Base-by-base conservation (phyloP, 208 protist species). In the Leishmania tarentolae region DNA sequence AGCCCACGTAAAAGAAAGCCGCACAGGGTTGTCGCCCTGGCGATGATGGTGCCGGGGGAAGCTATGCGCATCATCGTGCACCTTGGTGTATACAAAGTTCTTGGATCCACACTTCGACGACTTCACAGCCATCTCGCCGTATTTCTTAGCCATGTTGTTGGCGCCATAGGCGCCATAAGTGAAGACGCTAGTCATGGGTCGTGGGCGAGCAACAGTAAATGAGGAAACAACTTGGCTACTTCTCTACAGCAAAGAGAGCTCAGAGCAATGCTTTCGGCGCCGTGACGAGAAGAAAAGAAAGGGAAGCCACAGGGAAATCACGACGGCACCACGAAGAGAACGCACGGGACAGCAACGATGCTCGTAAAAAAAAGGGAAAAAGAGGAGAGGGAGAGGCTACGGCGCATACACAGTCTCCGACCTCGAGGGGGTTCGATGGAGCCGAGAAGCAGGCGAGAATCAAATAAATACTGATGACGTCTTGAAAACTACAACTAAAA, bases 31-130 rank as follows among this genome's bases (percentile, higher is more conserved):
- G 82, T 98, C 94, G 75, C 92, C 92, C 79, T 94, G 92, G 3
- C 94, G 93, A 76, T 94, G 89, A 78, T 94, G 90, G 81, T 98
- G 93, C 31, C 91, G 90, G 0, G 94, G 94, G 72, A 91, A 92
- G 11, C 92, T 24, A 75, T 91, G 86, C 6, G 79, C 83, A 57
- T 94, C 90, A 76, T 98, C 94, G 85, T 96, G 89, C 46, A 83
- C 86, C 56, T 88, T 86, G 2, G 88, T 93, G 83, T 93, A 95
- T 5, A 98, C 90, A 85, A 98, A 98, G 83, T 96, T 96, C 75
- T 95, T 96, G 5, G 91, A 90, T 2, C 94, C 94, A 79, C 91
- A 93, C 78, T 83, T 90, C 42, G 91, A 95, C 17, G 91, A 86
- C 42, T 81, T 65, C 21, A 86, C 82, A 1, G 94, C 94, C 86